These are phyloP conservation scores for Phytophthora kernoviae DNA, from an alignment of 352 stramenopile genomes.

Conservation along the genomic window DNA sequence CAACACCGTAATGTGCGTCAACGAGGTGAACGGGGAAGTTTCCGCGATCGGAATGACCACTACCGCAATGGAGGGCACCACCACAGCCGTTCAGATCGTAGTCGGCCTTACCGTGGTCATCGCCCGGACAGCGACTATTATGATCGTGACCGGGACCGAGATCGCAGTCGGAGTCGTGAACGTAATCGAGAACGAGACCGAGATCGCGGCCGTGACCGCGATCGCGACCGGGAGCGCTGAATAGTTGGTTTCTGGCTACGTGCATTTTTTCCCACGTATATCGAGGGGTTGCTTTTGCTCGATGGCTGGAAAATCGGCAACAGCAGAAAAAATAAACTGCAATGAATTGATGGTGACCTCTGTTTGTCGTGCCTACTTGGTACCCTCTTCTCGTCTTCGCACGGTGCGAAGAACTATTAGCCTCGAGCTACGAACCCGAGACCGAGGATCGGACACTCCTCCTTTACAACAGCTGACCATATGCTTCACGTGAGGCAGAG, in stretches of 20 bases:
- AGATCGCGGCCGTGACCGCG: constrained; percentile 22
- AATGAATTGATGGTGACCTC: too few relatives aligned
- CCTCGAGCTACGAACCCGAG: too few relatives aligned
- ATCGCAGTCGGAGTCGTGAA: constrained; percentile 39
- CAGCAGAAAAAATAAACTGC: too few relatives aligned
- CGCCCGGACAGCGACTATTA: constrained; percentile 44
- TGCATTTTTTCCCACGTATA: too few relatives aligned
- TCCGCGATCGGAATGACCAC: constrained; percentile 38
- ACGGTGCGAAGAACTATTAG: too few relatives aligned
- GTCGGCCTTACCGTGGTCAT: constrained; percentile 32
- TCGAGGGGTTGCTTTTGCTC: too few relatives aligned
- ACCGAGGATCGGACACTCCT: too few relatives aligned
- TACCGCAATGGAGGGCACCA: constrained; percentile 35
- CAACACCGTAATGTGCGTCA: constrained; percentile 35
- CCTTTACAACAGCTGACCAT: too few relatives aligned
- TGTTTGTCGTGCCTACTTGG: too few relatives aligned
- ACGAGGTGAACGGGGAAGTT: constrained; percentile 33
- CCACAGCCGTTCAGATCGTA: constrained; percentile 33
- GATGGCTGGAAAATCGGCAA: too few relatives aligned
- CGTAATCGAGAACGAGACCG: constrained; percentile 37
- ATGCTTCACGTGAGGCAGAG: too few relatives aligned
- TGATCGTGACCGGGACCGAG: constrained; percentile 39
- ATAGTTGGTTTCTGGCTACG: not conserved
- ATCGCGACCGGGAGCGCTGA: constrained; percentile 13
- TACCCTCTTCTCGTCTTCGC: too few relatives aligned